phyloP scores from a whole-genome alignment of 2,329 filamentous ascomycete species.

The Phialophora tarda region DNA sequence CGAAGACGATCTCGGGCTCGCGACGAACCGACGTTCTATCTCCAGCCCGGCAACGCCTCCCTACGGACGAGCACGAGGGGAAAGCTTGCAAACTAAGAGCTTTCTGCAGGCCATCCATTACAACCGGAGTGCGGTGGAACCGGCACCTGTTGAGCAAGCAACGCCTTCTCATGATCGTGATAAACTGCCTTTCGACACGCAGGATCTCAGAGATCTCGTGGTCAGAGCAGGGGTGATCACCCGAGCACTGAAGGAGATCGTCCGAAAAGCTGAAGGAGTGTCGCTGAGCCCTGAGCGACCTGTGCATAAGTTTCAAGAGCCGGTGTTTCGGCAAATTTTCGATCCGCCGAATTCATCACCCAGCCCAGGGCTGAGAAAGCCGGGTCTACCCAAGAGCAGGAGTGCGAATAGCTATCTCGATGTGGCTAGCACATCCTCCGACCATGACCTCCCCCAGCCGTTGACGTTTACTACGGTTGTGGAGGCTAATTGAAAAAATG shows the following conservation, averaged over 20 bases:
- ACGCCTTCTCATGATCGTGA: slow-evolving; percentile 39
- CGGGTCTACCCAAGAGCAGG: slow-evolving; percentile 40
- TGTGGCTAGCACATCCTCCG: slow-evolving; percentile 36
- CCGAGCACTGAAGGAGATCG: slow-evolving; percentile 56
- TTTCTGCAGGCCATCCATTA: slow-evolving; percentile 66
- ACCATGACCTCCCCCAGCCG: slow-evolving; percentile 36
- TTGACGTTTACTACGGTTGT: slow-evolving; percentile 31
- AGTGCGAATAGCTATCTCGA: slow-evolving; percentile 42
- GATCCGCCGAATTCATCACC: slow-evolving; percentile 48
- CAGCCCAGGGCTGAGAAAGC: slow-evolving; percentile 39
- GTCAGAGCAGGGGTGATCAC: slow-evolving; percentile 56
- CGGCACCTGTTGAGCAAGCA: slow-evolving; percentile 42
- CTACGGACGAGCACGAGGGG: slow-evolving; percentile 56
- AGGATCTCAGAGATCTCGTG: slow-evolving; percentile 67
- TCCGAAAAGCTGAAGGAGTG: slow-evolving; percentile 57
- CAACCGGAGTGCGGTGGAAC: slow-evolving; percentile 46
- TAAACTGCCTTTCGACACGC: slow-evolving; percentile 72
- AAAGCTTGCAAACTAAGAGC: slow-evolving; percentile 65
- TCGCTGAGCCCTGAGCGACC: slow-evolving; percentile 41
- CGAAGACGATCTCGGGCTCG: slow-evolving; percentile 27
- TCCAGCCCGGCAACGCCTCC: slow-evolving; percentile 38
- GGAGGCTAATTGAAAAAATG: slow-evolving; percentile 32
- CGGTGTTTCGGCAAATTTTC: slow-evolving; percentile 57
- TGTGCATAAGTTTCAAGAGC: slow-evolving; percentile 45
- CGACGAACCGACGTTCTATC: slow-evolving; percentile 35